A percentile compares a stretch with the other conserved stretches of the same genome.
phyloP scores from a whole-genome alignment of 306 rosid genomes.

The Begonia masoniana region DNA sequence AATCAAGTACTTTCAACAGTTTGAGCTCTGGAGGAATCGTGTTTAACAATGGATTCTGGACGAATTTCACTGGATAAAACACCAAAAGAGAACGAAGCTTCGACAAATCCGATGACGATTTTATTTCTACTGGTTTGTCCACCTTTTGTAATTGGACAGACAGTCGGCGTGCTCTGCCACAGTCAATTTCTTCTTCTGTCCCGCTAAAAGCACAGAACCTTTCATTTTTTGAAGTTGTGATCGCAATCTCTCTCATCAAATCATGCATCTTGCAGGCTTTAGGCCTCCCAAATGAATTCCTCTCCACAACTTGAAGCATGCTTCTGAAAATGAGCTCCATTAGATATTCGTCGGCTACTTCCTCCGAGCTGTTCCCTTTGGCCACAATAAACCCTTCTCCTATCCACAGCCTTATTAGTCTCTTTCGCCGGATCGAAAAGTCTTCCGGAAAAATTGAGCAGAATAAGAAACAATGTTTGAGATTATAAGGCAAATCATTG shows the following conservation, averaged over 20 bases:
- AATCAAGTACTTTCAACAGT: slow-evolving; percentile 9
- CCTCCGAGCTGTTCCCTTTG: slow-evolving; percentile 6
- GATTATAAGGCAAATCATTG: slow-evolving; percentile 1
- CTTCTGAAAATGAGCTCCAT: slow-evolving; percentile 7
- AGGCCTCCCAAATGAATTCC: background rate
- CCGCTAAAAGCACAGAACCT: slow-evolving; percentile 1
- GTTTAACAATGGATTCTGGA: background rate
- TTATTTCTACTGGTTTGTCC: background rate
- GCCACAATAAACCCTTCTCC: slow-evolving; percentile 13
- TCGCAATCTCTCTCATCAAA: slow-evolving; percentile 14
- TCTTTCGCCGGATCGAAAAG: background rate
- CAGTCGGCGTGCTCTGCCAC: background rate
- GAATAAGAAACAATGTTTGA: slow-evolving; percentile 10
- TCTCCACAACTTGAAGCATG: slow-evolving; percentile 8
- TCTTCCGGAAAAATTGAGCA: slow-evolving; percentile 14
- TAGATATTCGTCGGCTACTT: slow-evolving; percentile 1
- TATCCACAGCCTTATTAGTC: slow-evolving; percentile 7
- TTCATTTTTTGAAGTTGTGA: slow-evolving; percentile 2
- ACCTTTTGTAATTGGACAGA: slow-evolving; percentile 1
- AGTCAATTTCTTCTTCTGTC: background rate
- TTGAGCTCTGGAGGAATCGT: background rate
- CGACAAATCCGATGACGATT: slow-evolving; percentile 5
- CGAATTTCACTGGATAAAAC: background rate
- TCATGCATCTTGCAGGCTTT: slow-evolving; percentile 15
- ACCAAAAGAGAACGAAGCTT: slow-evolving; percentile 4